Evolutionary conservation across 495 filamentous ascomycete species (phyloP), one percentile per base, ranked within the genome.

Genomic region (Oidiodendron maius): DNA sequence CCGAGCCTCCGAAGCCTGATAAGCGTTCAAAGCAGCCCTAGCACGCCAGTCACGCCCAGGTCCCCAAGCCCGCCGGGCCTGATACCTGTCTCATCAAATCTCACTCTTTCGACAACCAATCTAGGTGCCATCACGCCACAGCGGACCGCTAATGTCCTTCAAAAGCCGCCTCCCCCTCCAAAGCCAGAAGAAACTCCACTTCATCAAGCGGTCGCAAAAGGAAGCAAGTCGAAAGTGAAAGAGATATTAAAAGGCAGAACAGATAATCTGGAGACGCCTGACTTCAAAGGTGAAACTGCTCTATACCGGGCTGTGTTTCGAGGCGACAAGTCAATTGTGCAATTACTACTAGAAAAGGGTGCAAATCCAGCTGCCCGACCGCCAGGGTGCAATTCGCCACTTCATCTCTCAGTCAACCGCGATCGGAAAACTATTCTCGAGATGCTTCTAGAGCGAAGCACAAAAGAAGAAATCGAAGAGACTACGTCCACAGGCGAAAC

Each of bases 281-380:
- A 49, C 37, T 34, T 32, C 15, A 49, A 49, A 22, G 13, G 15
- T 0, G 37, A 49, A 15, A 49, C 46, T 1, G 13, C n/a, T 9
- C 46, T 49, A 5, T 49, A 40, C 37, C n/a, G 36, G 2, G 46
- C 46, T 4, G 38, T 49, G 2, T 18, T 23, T 10, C 18, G 18
- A n/a, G 37, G 46, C 13, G 46, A 49, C 3, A 49, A 49, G 23
- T 36, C 13, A 2, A 48, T 48, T 21, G 45, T 48, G 3, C 26
- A 20, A 28, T 20, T 48, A 4, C 17, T 48, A 6, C 24, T 48
- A 9, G 45, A 48, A 3, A n/a, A 36, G 1, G 23, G 23, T 10
- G 45, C 45, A 2, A 25, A 48, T 25, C 34, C 35, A 35, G 37
- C 32, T 23, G 32, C 21, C 12, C 32, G 45, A 39, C 30, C 30